Conservation (phyloP, 768 basidiomycete genomes). For the Termitomyces sp. region DNA sequence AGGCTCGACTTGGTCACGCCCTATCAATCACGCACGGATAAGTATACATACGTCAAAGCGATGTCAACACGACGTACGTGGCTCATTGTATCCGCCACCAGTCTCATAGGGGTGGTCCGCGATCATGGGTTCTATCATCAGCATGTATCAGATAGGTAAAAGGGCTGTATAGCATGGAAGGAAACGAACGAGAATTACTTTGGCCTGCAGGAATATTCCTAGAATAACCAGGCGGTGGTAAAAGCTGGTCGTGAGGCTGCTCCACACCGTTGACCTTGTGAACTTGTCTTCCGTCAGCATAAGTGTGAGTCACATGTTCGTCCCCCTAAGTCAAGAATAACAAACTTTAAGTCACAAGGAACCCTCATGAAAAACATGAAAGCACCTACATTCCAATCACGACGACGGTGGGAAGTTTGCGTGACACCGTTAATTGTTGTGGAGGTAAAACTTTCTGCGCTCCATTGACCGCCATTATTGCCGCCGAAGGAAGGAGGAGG, state of each 20-base stretch:
- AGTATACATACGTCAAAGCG: not conserved
- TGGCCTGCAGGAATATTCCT: slow-evolving; percentile 9
- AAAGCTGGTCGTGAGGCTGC: slow-evolving; percentile 20
- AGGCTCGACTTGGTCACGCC: not conserved
- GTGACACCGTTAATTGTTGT: slow-evolving; percentile 65
- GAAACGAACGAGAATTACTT: slow-evolving; percentile 15
- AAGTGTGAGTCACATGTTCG: slow-evolving; percentile 61
- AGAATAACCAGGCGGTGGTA: slow-evolving; percentile 19
- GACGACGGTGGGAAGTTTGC: slow-evolving; percentile 46
- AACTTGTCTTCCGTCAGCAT: slow-evolving; percentile 61
- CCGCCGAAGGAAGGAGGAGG: slow-evolving; percentile 20
- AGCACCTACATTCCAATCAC: slow-evolving; percentile 51
- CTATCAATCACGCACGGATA: not conserved
- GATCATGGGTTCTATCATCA: slow-evolving; percentile 8
- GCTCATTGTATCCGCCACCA: slow-evolving; percentile 10
- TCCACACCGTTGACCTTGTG: slow-evolving; percentile 66
- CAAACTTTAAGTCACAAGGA: not conserved
- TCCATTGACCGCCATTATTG: slow-evolving; percentile 29
- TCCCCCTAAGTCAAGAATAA: slow-evolving; percentile 48
- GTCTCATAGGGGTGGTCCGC: slow-evolving; percentile 8
- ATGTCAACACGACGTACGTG: slow-evolving; percentile 2
- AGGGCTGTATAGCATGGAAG: not conserved
- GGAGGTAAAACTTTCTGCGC: slow-evolving; percentile 51
- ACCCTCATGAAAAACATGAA: slow-evolving; percentile 4
- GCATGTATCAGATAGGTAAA: not conserved